Conservation (phyloP, 257 asterid species). For the Striga asiatica region DNA sequence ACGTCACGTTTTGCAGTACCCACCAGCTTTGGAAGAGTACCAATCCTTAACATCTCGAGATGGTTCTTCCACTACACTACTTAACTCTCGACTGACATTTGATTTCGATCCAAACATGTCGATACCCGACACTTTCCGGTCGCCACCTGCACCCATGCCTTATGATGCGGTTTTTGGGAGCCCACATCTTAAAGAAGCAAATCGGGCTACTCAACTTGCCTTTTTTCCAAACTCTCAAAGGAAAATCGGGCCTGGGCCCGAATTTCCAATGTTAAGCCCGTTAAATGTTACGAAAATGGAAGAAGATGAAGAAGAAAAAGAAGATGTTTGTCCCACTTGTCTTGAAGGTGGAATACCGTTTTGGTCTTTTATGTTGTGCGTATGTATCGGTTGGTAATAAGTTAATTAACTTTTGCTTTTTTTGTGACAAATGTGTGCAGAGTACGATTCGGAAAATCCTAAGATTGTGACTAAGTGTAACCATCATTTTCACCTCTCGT, state of each 20-base stretch:
- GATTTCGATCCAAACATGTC: conserved; percentile 56
- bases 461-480: conserved; percentile 53
- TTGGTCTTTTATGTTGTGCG: background rate
- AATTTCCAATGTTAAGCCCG: conserved; percentile 23
- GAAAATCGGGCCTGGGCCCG: no score
- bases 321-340: conserved; percentile 75
- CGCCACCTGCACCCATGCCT: conserved; percentile 68
- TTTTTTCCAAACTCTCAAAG: conserved; percentile 31
- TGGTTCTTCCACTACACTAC: conserved; percentile 30
- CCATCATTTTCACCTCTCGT: conserved; percentile 83
- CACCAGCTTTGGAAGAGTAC: conserved; percentile 49
- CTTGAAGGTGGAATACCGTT: conserved; percentile 63
- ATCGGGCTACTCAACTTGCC: conserved; percentile 13
- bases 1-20: conserved; percentile 39
- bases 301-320: conserved; percentile 51
- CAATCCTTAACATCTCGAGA: conserved; percentile 46
- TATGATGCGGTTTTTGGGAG: conserved; percentile 44
- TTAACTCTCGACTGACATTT: conserved; percentile 30
- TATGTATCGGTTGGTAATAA: background rate
- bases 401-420: background rate
- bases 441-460: conserved; percentile 56
- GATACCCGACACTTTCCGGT: conserved; percentile 46
- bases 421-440: conserved; percentile 27
- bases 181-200: conserved; percentile 16
- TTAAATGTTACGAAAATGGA: conserved; percentile 21